phyloP scores from a whole-genome alignment of 805 yeast genomes.

The Citeromyces nyonsensis region DNA sequence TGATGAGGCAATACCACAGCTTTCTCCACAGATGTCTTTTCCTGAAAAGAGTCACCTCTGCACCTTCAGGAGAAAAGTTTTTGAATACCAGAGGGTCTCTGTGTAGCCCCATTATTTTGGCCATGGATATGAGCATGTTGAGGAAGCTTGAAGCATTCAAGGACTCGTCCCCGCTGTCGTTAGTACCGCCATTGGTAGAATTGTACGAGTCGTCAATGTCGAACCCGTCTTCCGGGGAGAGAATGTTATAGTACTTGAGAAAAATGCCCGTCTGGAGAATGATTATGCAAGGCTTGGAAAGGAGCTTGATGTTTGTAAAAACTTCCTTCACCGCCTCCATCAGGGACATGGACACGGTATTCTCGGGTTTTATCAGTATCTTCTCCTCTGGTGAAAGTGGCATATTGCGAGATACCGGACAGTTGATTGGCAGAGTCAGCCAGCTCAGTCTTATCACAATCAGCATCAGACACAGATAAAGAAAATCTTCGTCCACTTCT shows the following conservation, averaged over 20 bases:
- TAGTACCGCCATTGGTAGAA: constrained; percentile 8
- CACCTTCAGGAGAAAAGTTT: constrained; percentile 11
- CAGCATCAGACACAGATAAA: constrained; percentile 32
- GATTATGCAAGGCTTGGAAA: constrained; percentile 27
- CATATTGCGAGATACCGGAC: constrained; percentile 15
- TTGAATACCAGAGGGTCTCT: constrained; percentile 28
- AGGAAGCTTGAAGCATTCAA: constrained; percentile 18
- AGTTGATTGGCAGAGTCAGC: constrained; percentile 32
- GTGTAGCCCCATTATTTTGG: constrained; percentile 28
- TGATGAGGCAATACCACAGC: constrained; percentile 19
- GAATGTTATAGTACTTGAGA: constrained; percentile 36
- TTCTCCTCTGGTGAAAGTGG: constrained; percentile 12
- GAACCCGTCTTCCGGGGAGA: constrained; percentile 42
- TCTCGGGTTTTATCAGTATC: constrained; percentile 21
- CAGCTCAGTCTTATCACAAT: constrained; percentile 38
- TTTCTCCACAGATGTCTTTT: constrained; percentile 23
- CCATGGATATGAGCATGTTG: constrained; percentile 22
- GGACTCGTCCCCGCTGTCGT: constrained; percentile 11
- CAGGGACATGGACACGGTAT: constrained; percentile 21
- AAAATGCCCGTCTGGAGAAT: constrained; percentile 46
- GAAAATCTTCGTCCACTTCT: constrained; percentile 24
- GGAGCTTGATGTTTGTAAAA: constrained; percentile 22
- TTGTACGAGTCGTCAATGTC: constrained; percentile 24
- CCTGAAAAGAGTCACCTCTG: constrained; percentile 14
- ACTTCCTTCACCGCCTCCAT: constrained; percentile 29